phyloP scores from a whole-genome alignment of 2,329 filamentous ascomycete genomes.

The Clarireedia homoeocarpa region DNA sequence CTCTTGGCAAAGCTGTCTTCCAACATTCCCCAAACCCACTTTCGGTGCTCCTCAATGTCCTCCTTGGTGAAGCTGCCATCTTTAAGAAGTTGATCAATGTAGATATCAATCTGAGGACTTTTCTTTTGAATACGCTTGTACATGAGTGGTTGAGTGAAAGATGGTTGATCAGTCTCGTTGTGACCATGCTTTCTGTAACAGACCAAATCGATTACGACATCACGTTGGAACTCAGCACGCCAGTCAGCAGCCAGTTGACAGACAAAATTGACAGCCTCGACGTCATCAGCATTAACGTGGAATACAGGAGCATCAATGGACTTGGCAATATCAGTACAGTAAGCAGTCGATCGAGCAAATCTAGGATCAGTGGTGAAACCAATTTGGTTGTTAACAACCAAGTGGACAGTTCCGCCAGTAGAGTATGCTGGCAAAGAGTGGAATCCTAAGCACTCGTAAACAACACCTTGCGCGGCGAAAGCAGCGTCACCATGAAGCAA shows the following conservation, averaged over 20 bases:
- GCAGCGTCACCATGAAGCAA: conserved; percentile 95
- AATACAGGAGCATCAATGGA: conserved; percentile 97
- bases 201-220: conserved; percentile 95
- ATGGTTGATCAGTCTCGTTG: conserved; percentile 99
- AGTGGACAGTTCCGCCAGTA: conserved; percentile 91
- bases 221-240: conserved; percentile 97
- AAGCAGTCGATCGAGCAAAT: conserved; percentile 93
- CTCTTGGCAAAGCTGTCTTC: conserved; percentile 96
- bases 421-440: conserved; percentile 93
- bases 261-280: conserved; percentile 96
- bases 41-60: conserved; percentile 97
- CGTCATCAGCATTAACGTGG: conserved; percentile 98
- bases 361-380: conserved; percentile 98
- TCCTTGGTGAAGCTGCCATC: conserved; percentile 96
- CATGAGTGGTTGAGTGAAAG: conserved; percentile 99
- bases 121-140: conserved; percentile 94
- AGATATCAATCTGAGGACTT: conserved; percentile 78
- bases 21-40: conserved; percentile 99
- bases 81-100: conserved; percentile 81
- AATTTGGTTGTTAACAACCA: conserved; percentile 99
- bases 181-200: conserved; percentile 99
- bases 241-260: conserved; percentile 96
- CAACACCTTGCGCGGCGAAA: conserved; percentile 91
- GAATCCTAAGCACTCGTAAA: conserved; percentile 98
- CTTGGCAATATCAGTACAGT: conserved; percentile 99